Evolutionary conservation across 75 land plant genomes (phyloP).

Genomic region (Pinus albicaulis): DNA sequence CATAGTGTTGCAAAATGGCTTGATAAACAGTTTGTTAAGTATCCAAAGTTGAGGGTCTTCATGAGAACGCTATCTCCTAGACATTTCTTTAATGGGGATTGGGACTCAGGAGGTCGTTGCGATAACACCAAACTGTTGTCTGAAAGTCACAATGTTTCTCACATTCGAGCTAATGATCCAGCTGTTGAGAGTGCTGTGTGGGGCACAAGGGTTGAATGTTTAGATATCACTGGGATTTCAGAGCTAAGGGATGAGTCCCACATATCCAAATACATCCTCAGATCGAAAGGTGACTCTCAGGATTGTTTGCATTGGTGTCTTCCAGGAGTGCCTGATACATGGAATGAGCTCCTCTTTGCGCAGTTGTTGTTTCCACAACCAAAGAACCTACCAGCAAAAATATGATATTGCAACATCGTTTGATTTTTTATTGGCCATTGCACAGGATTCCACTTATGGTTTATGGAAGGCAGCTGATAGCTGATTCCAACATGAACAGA

Average conservation of each 20-base stretch:
- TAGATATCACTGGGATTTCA: conserved; percentile 78
- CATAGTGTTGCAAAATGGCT: conserved; percentile 58
- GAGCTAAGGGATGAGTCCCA: conserved; percentile 77
- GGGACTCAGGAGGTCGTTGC: conserved; percentile 96
- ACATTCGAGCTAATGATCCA: conserved; percentile 42
- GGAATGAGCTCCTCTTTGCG: conserved; percentile 86
- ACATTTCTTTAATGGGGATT: conserved; percentile 90
- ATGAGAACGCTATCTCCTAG: conserved; percentile 80
- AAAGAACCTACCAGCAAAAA: not conserved
- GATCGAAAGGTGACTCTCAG: conserved; percentile 32
- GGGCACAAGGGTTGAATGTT: conserved; percentile 61
- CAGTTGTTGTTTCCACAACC: conserved; percentile 29
- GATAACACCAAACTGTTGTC: conserved; percentile 50
- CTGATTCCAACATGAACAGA: too few species aligned
- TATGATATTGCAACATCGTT: too few species aligned
- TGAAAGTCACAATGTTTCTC: conserved; percentile 27
- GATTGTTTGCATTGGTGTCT: conserved; percentile 99
- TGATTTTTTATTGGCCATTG: too few species aligned
- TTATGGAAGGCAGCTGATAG: too few species aligned
- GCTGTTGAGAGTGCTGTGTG: conserved; percentile 55
- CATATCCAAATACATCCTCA: conserved; percentile 61
- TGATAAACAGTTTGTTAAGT: conserved; percentile 43
- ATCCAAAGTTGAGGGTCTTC: conserved; percentile 49
- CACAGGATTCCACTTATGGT: too few species aligned
- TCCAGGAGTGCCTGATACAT: conserved; percentile 91